Evolutionary conservation across 2,329 filamentous ascomycete genomes (phyloP), one percentile per base, ranked within the genome.

Genomic region (Hypoxylon sp.): DNA sequence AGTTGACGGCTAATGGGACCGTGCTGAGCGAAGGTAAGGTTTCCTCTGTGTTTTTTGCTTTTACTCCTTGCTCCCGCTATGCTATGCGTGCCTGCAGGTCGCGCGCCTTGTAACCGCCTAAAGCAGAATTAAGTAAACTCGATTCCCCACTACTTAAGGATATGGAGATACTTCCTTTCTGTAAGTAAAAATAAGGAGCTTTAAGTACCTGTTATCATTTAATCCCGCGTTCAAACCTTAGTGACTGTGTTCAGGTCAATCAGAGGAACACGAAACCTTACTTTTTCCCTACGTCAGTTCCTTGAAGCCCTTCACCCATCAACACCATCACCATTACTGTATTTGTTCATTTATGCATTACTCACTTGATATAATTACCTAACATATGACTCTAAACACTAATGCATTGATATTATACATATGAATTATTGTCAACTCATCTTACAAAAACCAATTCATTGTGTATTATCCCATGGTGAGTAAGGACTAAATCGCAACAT

Each of bases 11-110:
- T 51, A 47, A 52, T 48, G 45, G 49, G 53, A 43, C 42, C 36
- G 36, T 59, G 55, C 51, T 43, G 36, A 41, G 37, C 31, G 35
- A 29, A 46, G 34, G 38, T 34, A 46, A 27, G 42, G 29, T 27
- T 15, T 29, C 41, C 27, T 45, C 36, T 51, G 31, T 21, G 41
- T 37, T 44, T 15, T 30, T 30, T 30, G 27, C 27, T 30, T 30
- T 12, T 19, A 20, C 13, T 31, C 48, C 30, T 27, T 25, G 29
- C 34, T 41, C 46, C 25, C 45, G 37, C 52, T 35, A 35, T 38
- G 29, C 25, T 57, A 51, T 55, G 30, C 55, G 43, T 55, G 43
- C 38, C 51, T 55, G 20, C 41, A 44, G 29, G 55, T 51, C 46
- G 50, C 54, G 45, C 51, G 45, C 45, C 6, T 6, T 9, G 21